Base-by-base conservation (phyloP, 2,329 filamentous ascomycete genomes). In the Fusarium oxysporum region DNA sequence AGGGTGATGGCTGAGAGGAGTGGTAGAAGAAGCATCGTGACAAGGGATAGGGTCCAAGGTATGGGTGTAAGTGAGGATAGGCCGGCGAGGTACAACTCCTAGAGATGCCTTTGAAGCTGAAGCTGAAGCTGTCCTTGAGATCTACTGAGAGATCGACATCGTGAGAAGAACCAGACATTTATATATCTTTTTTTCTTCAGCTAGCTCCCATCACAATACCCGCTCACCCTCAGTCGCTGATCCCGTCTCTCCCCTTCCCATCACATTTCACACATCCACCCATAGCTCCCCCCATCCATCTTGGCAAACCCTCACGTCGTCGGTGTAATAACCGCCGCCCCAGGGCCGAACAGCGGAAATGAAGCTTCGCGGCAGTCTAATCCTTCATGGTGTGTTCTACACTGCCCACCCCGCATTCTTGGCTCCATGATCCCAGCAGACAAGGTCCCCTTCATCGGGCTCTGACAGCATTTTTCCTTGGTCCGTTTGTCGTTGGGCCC, bases 1-100 rank as follows among this genome's bases (percentile, higher is more conserved):
- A 80, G 51, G 47, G 76, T 72, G 28, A 71, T 72, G 6, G 78
- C 65, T 4, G 77, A 77, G 43, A 82, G 68, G 33, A 81, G 51
- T 41, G 72, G 62, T 12, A 72, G 55, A 55, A 74, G 50, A 54
- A 65, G 74, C 79, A 80, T 80, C 41, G 61, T 73, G 47, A 55
- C 33, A 38, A 44, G 54, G 43, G 17, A 44, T 33, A 21, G 21
- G 8, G 33, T 19, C 19, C 45, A 37, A 54, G 41, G 35, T 14
- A 41, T 43, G 17, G 33, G 60, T 55, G 23, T 37, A 54, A 25
- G 41, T 38, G 57, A 64, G 13, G 23, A 28, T 60, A 25, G 30
- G 25, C 41, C 59, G 23, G 33, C 51, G 51, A 65, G 45, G n/a
- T 53, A 32, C 51, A 40, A 65, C 51, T 45, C 41, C 70, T 55